Evolutionary conservation across 1,284 basidiomycete species (phyloP).

Genomic region (Rhodotorula sp.): DNA sequence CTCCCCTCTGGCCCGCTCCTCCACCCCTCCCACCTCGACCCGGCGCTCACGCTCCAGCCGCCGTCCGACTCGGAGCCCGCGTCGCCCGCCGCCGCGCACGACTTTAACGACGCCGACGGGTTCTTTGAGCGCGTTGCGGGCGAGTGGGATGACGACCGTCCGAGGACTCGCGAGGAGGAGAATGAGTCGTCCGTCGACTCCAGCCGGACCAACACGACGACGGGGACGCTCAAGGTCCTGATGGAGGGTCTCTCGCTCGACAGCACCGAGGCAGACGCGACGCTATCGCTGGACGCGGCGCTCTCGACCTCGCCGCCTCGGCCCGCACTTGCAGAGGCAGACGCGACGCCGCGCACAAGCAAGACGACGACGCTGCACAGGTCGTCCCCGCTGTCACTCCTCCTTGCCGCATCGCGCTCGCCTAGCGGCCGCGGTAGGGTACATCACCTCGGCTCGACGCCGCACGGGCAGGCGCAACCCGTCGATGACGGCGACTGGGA

Average conservation of each 20-base stretch:
- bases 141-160: not conserved
- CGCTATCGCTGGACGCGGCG: not conserved
- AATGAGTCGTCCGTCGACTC: conserved; percentile 23
- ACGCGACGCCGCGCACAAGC: not conserved
- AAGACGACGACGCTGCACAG: conserved; percentile 17
- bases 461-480: conserved; percentile 17
- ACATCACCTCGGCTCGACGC: conserved; percentile 32
- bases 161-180: not conserved
- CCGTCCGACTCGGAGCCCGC: not conserved
- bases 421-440: conserved; percentile 13
- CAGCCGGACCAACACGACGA: conserved; percentile 13
- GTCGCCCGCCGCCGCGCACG: too few species aligned
- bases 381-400: conserved; percentile 17
- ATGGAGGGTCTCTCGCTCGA: conserved; percentile 24
- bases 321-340: not conserved
- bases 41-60: not conserved
- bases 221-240: conserved; percentile 7
- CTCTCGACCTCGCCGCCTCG: not conserved
- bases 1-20: conserved; percentile 7
- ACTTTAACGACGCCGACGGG: not conserved
- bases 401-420: conserved; percentile 6
- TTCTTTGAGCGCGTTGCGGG: not conserved
- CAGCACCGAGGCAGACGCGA: not conserved
- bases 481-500: conserved; percentile 46
- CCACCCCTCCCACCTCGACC: not conserved